These are phyloP conservation scores for Ophiostoma montium DNA, from an alignment of 2,329 filamentous ascomycete species.

Conservation along the genomic window DNA sequence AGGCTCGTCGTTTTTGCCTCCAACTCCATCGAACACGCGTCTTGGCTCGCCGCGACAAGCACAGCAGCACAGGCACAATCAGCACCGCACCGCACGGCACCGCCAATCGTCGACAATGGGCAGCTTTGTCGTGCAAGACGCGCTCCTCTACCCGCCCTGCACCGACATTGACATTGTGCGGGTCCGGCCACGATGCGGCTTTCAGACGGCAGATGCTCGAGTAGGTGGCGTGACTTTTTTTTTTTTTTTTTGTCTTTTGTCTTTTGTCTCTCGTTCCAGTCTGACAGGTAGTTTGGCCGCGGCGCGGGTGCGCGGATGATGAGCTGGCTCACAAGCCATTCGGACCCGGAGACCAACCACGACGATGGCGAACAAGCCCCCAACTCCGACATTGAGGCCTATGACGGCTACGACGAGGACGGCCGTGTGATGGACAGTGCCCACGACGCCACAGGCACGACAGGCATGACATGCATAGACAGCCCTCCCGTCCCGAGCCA, in stretches of 20 bases:
- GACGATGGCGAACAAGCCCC: background rate
- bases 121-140: background rate
- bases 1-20: too few species aligned
- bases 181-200: conserved; percentile 15
- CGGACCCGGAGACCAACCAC: background rate
- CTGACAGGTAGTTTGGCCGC: background rate
- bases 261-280: too few species aligned
- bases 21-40: too few species aligned
- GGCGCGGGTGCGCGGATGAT: background rate
- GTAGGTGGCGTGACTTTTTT: conserved; percentile 10
- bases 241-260: background rate
- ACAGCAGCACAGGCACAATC: background rate
- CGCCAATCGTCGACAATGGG: too few species aligned
- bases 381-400: background rate
- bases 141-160: background rate
- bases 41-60: too few species aligned
- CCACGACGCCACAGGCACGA: too few species aligned
- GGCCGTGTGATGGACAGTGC: background rate
- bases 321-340: background rate
- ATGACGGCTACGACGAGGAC: background rate
- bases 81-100: background rate
- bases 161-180: conserved; percentile 13
- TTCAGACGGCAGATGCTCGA: conserved; percentile 17
- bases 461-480: too few species aligned
- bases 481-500: background rate